phyloP scores from a whole-genome alignment of 306 rosid genomes.

The Astragalus membranaceus region DNA sequence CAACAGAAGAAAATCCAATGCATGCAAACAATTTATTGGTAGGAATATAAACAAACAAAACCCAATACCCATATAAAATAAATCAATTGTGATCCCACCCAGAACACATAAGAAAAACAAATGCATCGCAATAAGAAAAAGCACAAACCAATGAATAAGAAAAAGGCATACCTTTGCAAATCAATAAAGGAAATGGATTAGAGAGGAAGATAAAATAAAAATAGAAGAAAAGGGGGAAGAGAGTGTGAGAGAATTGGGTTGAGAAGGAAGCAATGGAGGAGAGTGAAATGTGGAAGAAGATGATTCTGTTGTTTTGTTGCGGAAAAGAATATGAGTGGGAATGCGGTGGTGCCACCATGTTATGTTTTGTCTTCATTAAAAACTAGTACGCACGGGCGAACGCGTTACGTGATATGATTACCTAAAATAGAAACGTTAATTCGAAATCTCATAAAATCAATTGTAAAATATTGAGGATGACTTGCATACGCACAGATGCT shows the following conservation, averaged over 20 bases:
- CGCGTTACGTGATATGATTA: too few relatives aligned
- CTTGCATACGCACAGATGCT: too few relatives aligned
- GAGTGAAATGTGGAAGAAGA: slow-evolving; percentile 20
- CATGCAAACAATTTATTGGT: background rate
- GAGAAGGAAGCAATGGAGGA: slow-evolving; percentile 21
- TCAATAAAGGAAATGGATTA: too few relatives aligned
- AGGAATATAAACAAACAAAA: background rate
- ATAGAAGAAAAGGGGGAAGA: background rate
- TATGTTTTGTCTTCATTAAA: too few relatives aligned
- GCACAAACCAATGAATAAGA: background rate
- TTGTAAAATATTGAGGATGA: too few relatives aligned
- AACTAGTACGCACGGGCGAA: too few relatives aligned
- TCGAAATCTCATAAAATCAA: too few relatives aligned
- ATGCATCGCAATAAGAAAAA: background rate
- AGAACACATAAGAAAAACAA: background rate
- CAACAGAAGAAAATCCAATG: slow-evolving; percentile 1
- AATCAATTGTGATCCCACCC: background rate
- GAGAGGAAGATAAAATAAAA: background rate
- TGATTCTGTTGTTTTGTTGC: background rate
- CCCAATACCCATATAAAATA: slow-evolving; percentile 1
- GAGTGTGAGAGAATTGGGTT: background rate
- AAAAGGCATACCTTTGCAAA: slow-evolving; percentile 14
- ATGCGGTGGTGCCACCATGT: slow-evolving; percentile 17
- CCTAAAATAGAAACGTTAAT: too few relatives aligned
- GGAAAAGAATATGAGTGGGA: background rate